These are phyloP conservation scores for Coniochaeta prunicola DNA, from an alignment of 2,329 filamentous ascomycete genomes.

Conservation along the genomic window DNA sequence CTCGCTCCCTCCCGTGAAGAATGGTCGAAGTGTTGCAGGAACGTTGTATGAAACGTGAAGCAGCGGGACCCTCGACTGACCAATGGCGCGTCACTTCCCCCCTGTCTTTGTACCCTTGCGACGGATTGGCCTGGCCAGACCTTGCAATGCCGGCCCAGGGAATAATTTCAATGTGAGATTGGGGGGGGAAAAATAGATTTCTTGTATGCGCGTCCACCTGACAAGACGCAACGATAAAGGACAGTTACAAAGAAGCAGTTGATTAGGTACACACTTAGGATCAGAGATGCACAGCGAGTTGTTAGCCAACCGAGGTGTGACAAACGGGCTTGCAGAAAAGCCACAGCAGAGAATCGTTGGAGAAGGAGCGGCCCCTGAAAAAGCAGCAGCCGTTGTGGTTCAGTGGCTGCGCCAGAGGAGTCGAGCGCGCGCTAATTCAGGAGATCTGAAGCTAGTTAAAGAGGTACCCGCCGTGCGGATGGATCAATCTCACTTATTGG, in stretches of 20 bases:
- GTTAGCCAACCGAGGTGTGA: no score
- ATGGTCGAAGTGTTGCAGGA: neutral
- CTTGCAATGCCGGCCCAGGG: neutral
- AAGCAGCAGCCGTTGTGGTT: neutral
- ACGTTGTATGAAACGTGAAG: neutral
- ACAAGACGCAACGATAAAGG: neutral
- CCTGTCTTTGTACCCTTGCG: neutral
- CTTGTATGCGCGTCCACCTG: neutral
- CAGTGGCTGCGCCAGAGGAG: neutral
- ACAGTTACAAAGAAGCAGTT: neutral
- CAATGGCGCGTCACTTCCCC: neutral
- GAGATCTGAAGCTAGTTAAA: neutral
- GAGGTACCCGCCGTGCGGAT: neutral
- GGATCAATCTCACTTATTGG: neutral
- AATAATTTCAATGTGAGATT: neutral
- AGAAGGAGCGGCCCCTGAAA: conserved; percentile 1
- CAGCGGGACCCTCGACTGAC: neutral
- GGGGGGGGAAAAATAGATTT: neutral
- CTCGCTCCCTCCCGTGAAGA: neutral
- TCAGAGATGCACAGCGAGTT: no score
- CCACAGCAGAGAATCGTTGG: neutral
- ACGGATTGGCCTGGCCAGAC: neutral
- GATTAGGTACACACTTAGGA: no score
- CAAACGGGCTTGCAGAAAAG: neutral
- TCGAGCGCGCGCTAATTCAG: conserved; percentile 1